Evolutionary conservation across 371 early-diverging fungal genomes (phyloP).

Genomic region (Mortierella sp.): DNA sequence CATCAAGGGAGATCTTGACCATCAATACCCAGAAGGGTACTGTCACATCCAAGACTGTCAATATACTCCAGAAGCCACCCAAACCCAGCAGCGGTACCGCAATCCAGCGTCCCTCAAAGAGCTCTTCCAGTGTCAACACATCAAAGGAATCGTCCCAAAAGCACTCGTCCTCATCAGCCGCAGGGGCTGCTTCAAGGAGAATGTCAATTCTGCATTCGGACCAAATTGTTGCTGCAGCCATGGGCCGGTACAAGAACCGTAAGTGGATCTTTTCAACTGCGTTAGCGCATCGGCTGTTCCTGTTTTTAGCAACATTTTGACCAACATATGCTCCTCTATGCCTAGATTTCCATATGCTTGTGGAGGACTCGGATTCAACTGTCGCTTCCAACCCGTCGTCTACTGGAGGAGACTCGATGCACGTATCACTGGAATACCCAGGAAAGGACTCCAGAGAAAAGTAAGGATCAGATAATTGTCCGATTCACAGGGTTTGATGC

Average conservation of each 20-base stretch:
- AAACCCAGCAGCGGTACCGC: neutral
- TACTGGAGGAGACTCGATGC: conserved; percentile 53
- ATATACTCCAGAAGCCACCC: neutral
- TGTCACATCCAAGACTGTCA: conserved; percentile 17
- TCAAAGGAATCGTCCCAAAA: conserved; percentile 18
- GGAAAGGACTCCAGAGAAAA: conserved; percentile 58
- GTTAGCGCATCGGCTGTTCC: neutral
- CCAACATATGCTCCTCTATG: too few relatives aligned
- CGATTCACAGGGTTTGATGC: neutral
- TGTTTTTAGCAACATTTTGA: neutral
- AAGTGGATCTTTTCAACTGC: conserved; percentile 23
- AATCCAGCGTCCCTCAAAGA: conserved; percentile 1
- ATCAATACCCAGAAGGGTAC: conserved; percentile 44
- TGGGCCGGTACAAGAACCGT: conserved; percentile 65
- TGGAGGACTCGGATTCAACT: conserved; percentile 56
- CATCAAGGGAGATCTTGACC: conserved; percentile 28
- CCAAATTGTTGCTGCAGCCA: conserved; percentile 61
- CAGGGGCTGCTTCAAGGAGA: conserved; percentile 27
- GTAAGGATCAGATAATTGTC: conserved; percentile 26
- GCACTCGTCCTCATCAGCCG: neutral
- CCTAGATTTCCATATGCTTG: conserved; percentile 52
- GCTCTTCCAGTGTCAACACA: neutral
- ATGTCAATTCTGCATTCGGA: conserved; percentile 66
- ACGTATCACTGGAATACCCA: conserved; percentile 60
- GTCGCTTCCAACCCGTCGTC: conserved; percentile 59